Percentiles rank a stretch among this genome's conserved stretches.
phyloP scores from a whole-genome alignment of 2,329 filamentous ascomycete species.

The Sordariomycetes sp. region DNA sequence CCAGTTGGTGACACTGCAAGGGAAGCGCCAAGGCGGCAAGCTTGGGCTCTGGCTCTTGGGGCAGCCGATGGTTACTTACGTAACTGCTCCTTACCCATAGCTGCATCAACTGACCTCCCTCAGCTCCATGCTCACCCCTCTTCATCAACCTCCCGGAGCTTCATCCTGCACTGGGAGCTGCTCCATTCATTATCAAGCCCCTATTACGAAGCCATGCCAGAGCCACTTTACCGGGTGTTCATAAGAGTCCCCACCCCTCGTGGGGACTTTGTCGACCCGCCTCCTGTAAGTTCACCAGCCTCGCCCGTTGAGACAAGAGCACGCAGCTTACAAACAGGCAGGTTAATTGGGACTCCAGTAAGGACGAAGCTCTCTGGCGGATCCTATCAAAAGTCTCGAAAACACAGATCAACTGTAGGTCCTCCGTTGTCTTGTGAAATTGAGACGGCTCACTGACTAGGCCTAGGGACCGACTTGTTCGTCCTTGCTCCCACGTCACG shows the following conservation, averaged over 20 bases:
- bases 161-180: background rate
- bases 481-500: conserved; percentile 14
- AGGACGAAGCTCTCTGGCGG: conserved; percentile 85
- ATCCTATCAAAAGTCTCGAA: conserved; percentile 74
- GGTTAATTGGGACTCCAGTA: conserved; percentile 80
- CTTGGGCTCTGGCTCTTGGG: no score
- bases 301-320: background rate
- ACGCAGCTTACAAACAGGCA: conserved; percentile 21
- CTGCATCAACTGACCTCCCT: background rate
- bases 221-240: conserved; percentile 62
- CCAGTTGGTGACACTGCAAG: no score
- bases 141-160: background rate
- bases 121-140: background rate
- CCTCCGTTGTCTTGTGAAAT: background rate
- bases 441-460: conserved; percentile 9
- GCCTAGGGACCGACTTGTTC: conserved; percentile 66
- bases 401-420: conserved; percentile 74
- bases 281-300: conserved; percentile 47
- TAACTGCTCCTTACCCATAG: background rate
- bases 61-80: background rate
- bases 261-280: conserved; percentile 82
- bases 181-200: background rate
- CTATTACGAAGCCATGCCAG: conserved; percentile 24
- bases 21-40: no score
- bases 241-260: conserved; percentile 83